Evolutionary conservation across 1,139 yeast genomes (phyloP), one percentile per base, ranked within the genome.

Genomic region (Nakaseomyces bracarensis): DNA sequence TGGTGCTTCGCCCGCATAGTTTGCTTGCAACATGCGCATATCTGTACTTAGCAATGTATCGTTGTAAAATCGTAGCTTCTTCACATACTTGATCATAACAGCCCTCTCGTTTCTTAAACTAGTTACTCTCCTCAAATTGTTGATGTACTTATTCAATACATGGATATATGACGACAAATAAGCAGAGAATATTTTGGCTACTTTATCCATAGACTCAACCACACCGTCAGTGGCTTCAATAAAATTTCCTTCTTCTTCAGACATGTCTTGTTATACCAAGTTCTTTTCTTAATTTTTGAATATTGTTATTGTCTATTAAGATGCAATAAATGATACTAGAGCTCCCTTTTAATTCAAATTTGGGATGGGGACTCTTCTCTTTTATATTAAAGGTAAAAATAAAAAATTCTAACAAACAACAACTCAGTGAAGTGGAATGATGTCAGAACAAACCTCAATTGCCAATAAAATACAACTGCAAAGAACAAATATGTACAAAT

Each of bases 41-140:
- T 49, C 43, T 27, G 48, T 48, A 10, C 36, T 41, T n/a, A 46
- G 37, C 36, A 59, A 37, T 11, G 49, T 43, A 27, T 58, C 61
- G 36, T 58, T 58, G 41, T 55, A 51, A 36, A 56, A 60, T 41
- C 65, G 50, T 29, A 61, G 39, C 42, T 61, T 61, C 49, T 61
- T 61, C 13, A 61, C 64, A 40, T 49, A 57, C 43, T 61, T 61
- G 40, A 61, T 61, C 46, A 61, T 43, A 10, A 55, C 50, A n/a
- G 59, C 53, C 44, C 65, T 52, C 41, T 60, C 64, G 39, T 55
- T 57, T 29, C 57, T 52, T 31, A 60, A 39, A 16, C 62, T 46
- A 3, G 58, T 48, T 13, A 54, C 61, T 25, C 55, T 52, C 26
- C 63, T 56, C 31, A 59, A 45, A 38, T 54, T 50, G 14, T 58